phyloP scores from a whole-genome alignment of 2,329 filamentous ascomycete species.

The Fusarium aywerte region DNA sequence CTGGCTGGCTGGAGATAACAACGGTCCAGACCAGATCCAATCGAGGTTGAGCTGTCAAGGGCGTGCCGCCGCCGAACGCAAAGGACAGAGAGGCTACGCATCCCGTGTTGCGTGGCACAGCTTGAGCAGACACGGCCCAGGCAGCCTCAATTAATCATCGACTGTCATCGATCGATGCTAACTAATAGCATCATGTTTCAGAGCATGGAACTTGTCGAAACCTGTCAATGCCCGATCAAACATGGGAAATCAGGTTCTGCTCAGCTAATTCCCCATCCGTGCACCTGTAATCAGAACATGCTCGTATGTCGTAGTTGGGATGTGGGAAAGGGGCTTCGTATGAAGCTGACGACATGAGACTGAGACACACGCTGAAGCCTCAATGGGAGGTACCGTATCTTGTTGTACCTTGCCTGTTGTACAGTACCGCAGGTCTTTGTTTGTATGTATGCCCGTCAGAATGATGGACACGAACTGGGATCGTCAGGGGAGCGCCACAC shows the following conservation, averaged over 20 bases:
- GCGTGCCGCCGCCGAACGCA: slow-evolving; percentile 17
- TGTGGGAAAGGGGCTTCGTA: slow-evolving; percentile 33
- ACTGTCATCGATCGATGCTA: neutral
- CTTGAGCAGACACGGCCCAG: no score
- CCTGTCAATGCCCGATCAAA: slow-evolving; percentile 10
- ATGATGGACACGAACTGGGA: slow-evolving; percentile 31
- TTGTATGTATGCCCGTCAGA: slow-evolving; percentile 29
- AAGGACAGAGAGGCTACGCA: neutral
- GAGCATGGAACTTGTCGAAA: slow-evolving; percentile 21
- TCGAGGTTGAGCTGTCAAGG: slow-evolving; percentile 27
- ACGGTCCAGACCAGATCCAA: slow-evolving; percentile 16
- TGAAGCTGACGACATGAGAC: slow-evolving; percentile 30
- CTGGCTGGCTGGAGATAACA: slow-evolving; percentile 13
- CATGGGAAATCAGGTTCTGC: slow-evolving; percentile 16
- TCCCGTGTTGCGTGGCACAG: neutral
- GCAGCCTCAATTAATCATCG: slow-evolving; percentile 10
- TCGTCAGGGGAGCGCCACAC: slow-evolving; percentile 40
- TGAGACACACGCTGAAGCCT: slow-evolving; percentile 8
- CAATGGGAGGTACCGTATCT: neutral
- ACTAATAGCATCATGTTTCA: slow-evolving; percentile 18
- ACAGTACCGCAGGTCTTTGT: neutral
- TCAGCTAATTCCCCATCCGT: slow-evolving; percentile 33
- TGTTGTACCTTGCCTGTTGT: neutral
- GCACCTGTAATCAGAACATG: slow-evolving; percentile 27
- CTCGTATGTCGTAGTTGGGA: slow-evolving; percentile 7